phyloP scores from a whole-genome alignment of 306 rosid species.

The Prunus padus region DNA sequence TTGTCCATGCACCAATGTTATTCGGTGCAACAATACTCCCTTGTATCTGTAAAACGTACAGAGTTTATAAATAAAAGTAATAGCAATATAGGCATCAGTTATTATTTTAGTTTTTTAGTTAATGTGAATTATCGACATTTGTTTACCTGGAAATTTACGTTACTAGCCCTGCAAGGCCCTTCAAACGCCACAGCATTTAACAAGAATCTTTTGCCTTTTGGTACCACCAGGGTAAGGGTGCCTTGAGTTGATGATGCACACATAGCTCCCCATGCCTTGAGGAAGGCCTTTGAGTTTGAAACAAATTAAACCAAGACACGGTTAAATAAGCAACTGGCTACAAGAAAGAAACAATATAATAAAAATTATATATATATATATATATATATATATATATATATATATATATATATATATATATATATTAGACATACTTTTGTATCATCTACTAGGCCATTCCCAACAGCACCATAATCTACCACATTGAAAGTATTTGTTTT shows the following conservation, averaged over 20 bases:
- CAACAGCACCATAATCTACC: background rate
- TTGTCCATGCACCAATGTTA: conserved; percentile 15
- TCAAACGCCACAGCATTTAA: conserved; percentile 36
- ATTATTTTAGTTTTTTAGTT: no score
- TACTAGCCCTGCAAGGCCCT: conserved; percentile 51
- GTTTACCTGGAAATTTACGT: conserved; percentile 34
- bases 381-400: no score
- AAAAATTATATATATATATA: no score
- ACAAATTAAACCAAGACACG: background rate
- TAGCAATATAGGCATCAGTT: no score
- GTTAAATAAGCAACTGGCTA: background rate
- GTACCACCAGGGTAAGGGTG: conserved; percentile 35
- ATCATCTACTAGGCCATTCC: conserved; percentile 47
- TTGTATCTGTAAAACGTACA: background rate
- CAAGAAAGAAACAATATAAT: background rate
- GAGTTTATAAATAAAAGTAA: no score
- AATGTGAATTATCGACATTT: no score
- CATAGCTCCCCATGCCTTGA: conserved; percentile 45
- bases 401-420: no score
- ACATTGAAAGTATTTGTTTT: background rate
- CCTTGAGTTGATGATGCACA: conserved; percentile 32
- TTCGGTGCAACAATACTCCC: conserved; percentile 41
- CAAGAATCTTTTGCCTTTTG: conserved; percentile 36
- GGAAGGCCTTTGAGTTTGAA: conserved; percentile 37
- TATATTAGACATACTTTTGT: conserved; percentile 30